Conservation (phyloP, 2,329 filamentous ascomycete species). For the Tricladium varicosporioides region DNA sequence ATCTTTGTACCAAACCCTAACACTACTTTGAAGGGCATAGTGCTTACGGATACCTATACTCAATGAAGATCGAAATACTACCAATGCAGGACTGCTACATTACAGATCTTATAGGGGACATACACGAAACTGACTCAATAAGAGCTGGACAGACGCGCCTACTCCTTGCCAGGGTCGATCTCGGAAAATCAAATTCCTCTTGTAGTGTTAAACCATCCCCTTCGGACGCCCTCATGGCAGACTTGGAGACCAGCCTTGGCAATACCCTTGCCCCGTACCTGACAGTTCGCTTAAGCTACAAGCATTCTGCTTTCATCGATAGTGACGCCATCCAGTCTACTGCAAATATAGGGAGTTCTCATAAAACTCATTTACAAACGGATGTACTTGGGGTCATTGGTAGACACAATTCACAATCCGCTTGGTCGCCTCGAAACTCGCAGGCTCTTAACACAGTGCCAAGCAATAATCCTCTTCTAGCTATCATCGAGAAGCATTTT, state of each 20-base stretch:
- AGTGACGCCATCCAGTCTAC: conserved; percentile 17
- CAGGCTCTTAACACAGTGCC: conserved; percentile 33
- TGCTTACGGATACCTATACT: conserved; percentile 29
- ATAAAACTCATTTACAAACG: conserved; percentile 52
- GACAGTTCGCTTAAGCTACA: conserved; percentile 51
- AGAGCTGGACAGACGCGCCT: conserved; percentile 28
- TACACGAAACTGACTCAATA: conserved; percentile 26
- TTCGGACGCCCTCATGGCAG: conserved; percentile 56
- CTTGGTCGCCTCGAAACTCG: conserved; percentile 48
- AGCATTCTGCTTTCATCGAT: conserved; percentile 53
- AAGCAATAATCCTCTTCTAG: conserved; percentile 22
- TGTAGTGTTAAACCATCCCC: conserved; percentile 36
- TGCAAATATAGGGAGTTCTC: conserved; percentile 36
- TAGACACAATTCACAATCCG: conserved; percentile 46
- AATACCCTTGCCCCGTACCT: conserved; percentile 48
- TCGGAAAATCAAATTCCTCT: conserved; percentile 19
- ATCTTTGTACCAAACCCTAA: not conserved
- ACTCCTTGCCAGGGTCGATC: conserved; percentile 29
- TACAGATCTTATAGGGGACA: conserved; percentile 29
- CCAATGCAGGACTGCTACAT: conserved; percentile 27
- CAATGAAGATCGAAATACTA: conserved; percentile 28
- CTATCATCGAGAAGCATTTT: conserved; percentile 28
- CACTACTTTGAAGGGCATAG: conserved; percentile 12
- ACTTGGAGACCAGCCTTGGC: conserved; percentile 57
- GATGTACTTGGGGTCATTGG: conserved; percentile 50